Evolutionary conservation across 2,329 filamentous ascomycete species (phyloP).

Genomic region (Oidium heveae): DNA sequence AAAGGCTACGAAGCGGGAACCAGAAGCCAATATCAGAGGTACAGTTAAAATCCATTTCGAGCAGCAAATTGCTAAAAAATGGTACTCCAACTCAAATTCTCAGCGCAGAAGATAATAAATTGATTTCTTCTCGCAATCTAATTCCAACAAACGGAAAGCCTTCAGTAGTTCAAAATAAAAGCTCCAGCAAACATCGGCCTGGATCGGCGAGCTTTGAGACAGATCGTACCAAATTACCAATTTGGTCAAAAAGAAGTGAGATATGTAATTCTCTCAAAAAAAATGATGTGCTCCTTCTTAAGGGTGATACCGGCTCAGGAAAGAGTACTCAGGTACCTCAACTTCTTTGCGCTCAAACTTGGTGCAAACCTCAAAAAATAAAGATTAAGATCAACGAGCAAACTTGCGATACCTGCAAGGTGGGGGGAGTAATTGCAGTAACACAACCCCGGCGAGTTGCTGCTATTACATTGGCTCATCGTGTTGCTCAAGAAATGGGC

Average conservation of each 20-base stretch:
- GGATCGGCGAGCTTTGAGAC: not conserved
- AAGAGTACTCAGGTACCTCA: slow-evolving; percentile 95
- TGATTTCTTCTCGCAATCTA: not conserved
- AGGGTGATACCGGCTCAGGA: slow-evolving; percentile 86
- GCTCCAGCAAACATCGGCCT: not conserved
- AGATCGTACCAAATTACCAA: slow-evolving; percentile 10
- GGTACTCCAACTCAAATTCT: too few species aligned
- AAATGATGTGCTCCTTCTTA: slow-evolving; percentile 50
- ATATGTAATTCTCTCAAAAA: slow-evolving; percentile 10
- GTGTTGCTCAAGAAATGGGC: slow-evolving; percentile 67
- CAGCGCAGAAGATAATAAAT: not conserved
- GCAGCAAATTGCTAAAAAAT: too few species aligned
- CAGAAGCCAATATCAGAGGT: not conserved
- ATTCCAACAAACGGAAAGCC: not conserved
- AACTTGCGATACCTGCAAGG: slow-evolving; percentile 20
- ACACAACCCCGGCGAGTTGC: slow-evolving; percentile 88
- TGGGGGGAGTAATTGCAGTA: slow-evolving; percentile 69
- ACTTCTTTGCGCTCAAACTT: slow-evolving; percentile 54
- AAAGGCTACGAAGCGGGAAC: not conserved
- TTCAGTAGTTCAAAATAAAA: not conserved
- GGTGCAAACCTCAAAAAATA: slow-evolving; percentile 41
- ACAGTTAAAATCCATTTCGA: not conserved
- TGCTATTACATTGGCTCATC: slow-evolving; percentile 68
- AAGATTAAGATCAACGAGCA: slow-evolving; percentile 17
- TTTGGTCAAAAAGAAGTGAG: slow-evolving; percentile 11